Evolutionary conservation across 1,284 basidiomycete genomes (phyloP), one percentile per base, ranked within the genome.

Genomic region (Trametes hirsuta): DNA sequence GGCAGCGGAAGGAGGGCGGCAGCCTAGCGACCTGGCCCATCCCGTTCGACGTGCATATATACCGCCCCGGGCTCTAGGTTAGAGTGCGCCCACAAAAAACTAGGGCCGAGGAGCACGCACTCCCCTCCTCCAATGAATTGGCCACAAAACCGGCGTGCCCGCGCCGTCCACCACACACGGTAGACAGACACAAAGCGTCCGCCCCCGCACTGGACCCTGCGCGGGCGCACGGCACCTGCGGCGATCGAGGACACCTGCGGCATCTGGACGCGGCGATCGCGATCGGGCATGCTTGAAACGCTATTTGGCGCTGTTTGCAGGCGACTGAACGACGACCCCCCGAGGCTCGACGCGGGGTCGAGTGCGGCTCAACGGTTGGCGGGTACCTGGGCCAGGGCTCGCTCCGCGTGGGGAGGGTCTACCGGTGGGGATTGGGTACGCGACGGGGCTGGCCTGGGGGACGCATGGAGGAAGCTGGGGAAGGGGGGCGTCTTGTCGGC

Each of bases 231-330:
- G 46, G 41, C 25, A 35, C 30, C 30, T 30, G 30, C 30, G 54
- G 52, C 22, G 30, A 54, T 47, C 53, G 46, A 47, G 42, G 25
- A 62, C 21, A 52, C 51, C 37, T 58, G 55, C 60, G 55, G 34
- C 22, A 44, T 58, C 3, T 21, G 52, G 55, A 39, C 18, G 3
- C 36, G 35, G 47, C 21, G 30, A 14, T 25, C 45, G 10, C 47
- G 34, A 47, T 58, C 47, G 42, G 35, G n/a, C n/a, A 22, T 44
- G 37, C 35, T 53, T 50, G 47, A 54, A 15, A 25, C 14, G 14
- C 11, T 44, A 21, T 47, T 49, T 41, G 52, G 39, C 40, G 25
- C 15, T 58, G 37, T 58, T 52, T 58, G 25, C 8, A 45, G 34
- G 30, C 49, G 49, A 25, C 45, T 22, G 36, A 24, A 1, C 30